phyloP scores from a whole-genome alignment of 495 filamentous ascomycete genomes.

The Penicillium samsonianum region DNA sequence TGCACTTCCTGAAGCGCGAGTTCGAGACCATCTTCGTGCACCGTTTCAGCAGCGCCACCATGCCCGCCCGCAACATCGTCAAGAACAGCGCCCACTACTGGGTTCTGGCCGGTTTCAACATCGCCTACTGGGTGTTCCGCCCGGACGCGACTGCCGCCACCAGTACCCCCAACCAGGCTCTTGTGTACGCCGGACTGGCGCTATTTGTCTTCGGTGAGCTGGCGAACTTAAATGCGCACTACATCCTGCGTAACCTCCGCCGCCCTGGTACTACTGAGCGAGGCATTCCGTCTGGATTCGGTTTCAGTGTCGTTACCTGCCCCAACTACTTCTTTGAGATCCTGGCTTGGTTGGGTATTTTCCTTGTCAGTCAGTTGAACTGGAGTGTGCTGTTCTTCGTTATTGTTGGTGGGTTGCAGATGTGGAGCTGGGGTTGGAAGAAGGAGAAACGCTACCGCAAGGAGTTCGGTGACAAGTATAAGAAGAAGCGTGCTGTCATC shows the following conservation, averaged over 20 bases:
- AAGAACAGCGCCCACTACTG: slow-evolving; percentile 94
- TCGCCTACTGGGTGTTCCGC: slow-evolving; percentile 82
- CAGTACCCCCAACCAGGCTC: slow-evolving; percentile 39
- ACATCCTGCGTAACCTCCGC: slow-evolving; percentile 72
- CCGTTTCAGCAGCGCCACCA: slow-evolving; percentile 90
- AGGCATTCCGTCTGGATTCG: slow-evolving; percentile 82
- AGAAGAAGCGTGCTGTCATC: slow-evolving; percentile 80
- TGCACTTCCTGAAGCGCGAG: slow-evolving; percentile 95
- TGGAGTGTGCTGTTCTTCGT: slow-evolving; percentile 74
- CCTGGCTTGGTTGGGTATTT: slow-evolving; percentile 78
- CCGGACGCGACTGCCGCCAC: slow-evolving; percentile 63
- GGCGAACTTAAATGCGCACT: slow-evolving; percentile 76
- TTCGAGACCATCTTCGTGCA: slow-evolving; percentile 92
- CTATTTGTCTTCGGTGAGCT: slow-evolving; percentile 76
- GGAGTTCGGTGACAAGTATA: slow-evolving; percentile 88
- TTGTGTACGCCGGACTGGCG: slow-evolving; percentile 63
- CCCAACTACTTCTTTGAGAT: slow-evolving; percentile 97
- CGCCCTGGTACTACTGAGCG: slow-evolving; percentile 78
- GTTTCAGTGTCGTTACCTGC: slow-evolving; percentile 87
- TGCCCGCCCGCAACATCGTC: slow-evolving; percentile 85
- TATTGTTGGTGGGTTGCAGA: slow-evolving; percentile 64
- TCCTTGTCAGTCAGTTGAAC: slow-evolving; percentile 71
- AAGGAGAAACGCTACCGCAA: slow-evolving; percentile 88
- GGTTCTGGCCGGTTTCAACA: slow-evolving; percentile 76
- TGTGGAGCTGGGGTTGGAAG: slow-evolving; percentile 85